These are phyloP conservation scores for Rhodotorula sp. DNA, from an alignment of 1,284 basidiomycete species.

Conservation along the genomic window DNA sequence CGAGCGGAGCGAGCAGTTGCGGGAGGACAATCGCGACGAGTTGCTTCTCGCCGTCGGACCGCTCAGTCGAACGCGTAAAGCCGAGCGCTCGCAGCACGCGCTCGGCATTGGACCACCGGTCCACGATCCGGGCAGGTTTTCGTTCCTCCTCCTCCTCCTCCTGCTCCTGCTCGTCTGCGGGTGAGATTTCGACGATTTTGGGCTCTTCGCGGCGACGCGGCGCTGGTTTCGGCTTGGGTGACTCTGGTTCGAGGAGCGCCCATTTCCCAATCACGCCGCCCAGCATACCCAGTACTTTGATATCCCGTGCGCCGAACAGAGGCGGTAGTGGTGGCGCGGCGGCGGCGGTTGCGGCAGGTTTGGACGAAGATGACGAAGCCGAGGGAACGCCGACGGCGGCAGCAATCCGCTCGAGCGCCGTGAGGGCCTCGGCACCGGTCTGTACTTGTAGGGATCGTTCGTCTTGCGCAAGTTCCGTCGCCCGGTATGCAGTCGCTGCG, in stretches of 20 bases:
- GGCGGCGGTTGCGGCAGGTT: background rate
- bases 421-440: conserved; percentile 3
- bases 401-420: background rate
- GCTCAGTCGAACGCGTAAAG: background rate
- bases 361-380: background rate
- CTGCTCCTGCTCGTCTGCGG: conserved; percentile 13
- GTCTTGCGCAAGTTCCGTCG: no score
- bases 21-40: conserved; percentile 17
- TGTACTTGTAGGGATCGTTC: background rate
- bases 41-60: conserved; percentile 2
- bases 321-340: conserved; percentile 6
- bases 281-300: conserved; percentile 33
- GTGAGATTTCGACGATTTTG: conserved; percentile 22
- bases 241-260: conserved; percentile 22
- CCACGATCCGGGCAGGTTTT: background rate
- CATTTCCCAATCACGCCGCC: conserved; percentile 38
- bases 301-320: conserved; percentile 36
- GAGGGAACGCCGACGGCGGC: background rate
- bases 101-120: background rate
- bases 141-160: background rate
- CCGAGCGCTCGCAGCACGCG: background rate
- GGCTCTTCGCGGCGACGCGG: background rate
- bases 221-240: background rate
- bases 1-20: conserved; percentile 22
- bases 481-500: background rate